Percentiles rank a stretch among this genome's conserved stretches.
Conservation (phyloP, 2,329 filamentous ascomycete genomes). For the Fusarium cicatricum region DNA sequence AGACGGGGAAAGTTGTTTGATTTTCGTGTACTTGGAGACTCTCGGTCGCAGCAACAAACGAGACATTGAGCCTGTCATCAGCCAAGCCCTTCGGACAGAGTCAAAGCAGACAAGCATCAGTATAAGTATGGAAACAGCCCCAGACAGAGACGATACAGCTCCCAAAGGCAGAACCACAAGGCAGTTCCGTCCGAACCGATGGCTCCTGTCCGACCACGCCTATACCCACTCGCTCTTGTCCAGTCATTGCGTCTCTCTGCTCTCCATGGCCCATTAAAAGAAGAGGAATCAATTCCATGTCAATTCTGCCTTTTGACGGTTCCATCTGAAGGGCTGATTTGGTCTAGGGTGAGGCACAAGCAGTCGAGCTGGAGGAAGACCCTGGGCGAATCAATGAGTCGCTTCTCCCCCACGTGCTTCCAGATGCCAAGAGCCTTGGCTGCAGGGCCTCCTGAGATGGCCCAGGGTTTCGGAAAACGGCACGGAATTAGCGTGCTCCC, state of each 20-base stretch:
- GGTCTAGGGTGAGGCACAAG: slow-evolving; percentile 33
- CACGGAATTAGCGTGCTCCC: slow-evolving; percentile 24
- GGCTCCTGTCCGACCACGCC: background rate
- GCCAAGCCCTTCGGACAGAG: background rate
- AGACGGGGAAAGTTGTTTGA: background rate
- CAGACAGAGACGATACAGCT: background rate
- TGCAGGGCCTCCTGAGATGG: background rate
- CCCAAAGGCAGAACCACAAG: background rate
- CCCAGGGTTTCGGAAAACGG: slow-evolving; percentile 31
- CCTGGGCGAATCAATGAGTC: slow-evolving; percentile 28
- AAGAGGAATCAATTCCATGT: background rate
- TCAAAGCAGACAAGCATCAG: background rate
- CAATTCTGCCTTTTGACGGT: slow-evolving; percentile 1
- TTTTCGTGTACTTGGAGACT: slow-evolving; percentile 9
- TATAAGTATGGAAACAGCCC: slow-evolving; percentile 18
- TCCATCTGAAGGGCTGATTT: slow-evolving; percentile 3
- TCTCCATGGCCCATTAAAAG: background rate
- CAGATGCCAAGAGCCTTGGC: slow-evolving; percentile 35
- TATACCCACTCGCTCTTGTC: background rate
- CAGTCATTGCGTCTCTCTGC: slow-evolving; percentile 9
- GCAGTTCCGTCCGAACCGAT: slow-evolving; percentile 31
- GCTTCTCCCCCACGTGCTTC: slow-evolving; percentile 32
- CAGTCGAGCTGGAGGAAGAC: background rate
- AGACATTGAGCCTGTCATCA: slow-evolving; percentile 19
- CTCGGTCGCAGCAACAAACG: slow-evolving; percentile 9